These are phyloP conservation scores for Umbelopsis vinacea DNA, from an alignment of 192 early-diverging fungal species.

Conservation along the genomic window DNA sequence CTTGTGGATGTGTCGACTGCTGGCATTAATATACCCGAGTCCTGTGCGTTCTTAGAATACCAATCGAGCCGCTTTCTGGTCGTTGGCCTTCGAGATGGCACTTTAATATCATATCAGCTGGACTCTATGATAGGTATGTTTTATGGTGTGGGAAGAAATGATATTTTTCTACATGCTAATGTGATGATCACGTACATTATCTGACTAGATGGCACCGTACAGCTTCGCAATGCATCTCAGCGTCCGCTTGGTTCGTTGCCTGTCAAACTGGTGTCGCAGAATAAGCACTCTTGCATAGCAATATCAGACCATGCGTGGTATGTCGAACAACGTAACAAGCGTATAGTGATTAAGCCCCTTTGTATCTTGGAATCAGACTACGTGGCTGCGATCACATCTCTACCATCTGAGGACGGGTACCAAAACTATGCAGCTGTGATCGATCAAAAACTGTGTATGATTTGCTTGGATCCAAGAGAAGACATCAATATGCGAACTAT, in stretches of 20 bases:
- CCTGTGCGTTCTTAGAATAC: neutral
- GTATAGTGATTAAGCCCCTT: neutral
- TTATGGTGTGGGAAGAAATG: neutral
- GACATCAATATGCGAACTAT: conserved; percentile 1
- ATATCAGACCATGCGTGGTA: neutral
- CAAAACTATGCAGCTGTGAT: conserved; percentile 16
- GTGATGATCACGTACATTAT: neutral
- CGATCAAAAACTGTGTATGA: conserved; percentile 17
- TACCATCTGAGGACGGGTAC: neutral
- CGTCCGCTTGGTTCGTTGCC: neutral
- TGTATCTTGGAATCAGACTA: neutral
- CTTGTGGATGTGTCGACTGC: conserved; percentile 6
- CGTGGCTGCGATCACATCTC: neutral
- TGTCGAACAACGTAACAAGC: conserved; percentile 5
- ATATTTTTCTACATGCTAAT: neutral
- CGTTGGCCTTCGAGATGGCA: conserved; percentile 4
- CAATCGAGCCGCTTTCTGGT: neutral
- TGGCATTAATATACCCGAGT: conserved; percentile 6
- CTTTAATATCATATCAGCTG: conserved; percentile 8
- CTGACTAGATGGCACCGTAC: neutral
- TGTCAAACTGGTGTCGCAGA: neutral
- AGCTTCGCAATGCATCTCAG: neutral
- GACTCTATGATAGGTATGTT: neutral
- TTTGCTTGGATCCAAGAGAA: conserved; percentile 3
- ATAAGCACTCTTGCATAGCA: neutral